These are phyloP conservation scores for Lactifluus volemus DNA, from an alignment of 768 basidiomycete genomes.

Conservation along the genomic window DNA sequence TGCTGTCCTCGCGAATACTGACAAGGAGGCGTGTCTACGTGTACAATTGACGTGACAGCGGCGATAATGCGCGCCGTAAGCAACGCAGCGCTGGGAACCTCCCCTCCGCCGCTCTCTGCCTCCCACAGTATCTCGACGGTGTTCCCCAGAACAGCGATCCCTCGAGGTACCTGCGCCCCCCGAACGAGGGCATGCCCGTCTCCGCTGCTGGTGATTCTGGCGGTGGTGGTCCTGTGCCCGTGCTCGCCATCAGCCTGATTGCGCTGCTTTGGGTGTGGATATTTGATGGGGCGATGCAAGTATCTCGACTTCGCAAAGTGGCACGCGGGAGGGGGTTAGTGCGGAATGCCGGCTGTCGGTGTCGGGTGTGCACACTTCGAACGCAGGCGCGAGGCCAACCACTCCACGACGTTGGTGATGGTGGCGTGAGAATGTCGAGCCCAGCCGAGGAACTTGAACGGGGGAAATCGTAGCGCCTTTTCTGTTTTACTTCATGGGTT, in stretches of 20 bases:
- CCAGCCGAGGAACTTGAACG: not conserved
- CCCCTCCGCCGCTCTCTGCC: not conserved
- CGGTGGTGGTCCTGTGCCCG: not conserved
- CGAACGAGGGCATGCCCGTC: not conserved
- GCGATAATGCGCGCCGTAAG: not conserved
- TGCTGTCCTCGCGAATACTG: not conserved
- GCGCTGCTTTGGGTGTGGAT: slow-evolving; percentile 6
- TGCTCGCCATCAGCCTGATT: not conserved
- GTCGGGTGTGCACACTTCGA: slow-evolving; percentile 13
- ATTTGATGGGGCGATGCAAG: not conserved
- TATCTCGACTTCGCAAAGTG: not conserved
- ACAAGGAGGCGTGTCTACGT: not conserved
- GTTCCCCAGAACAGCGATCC: not conserved
- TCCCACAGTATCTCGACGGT: not conserved
- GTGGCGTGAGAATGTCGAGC: not conserved
- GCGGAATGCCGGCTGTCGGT: slow-evolving; percentile 5
- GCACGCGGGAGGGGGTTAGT: not conserved
- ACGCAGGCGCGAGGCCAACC: slow-evolving; percentile 8
- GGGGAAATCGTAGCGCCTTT: not conserved
- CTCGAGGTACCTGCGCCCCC: not conserved
- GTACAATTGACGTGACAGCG: not conserved
- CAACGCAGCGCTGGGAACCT: not conserved
- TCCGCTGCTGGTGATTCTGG: not conserved
- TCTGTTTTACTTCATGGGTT: not conserved
- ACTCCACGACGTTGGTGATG: not conserved